A percentile compares a stretch with the other conserved stretches of the same genome.
Conservation (phyloP, 1,284 basidiomycete genomes). For the Cryptococcus sp. region DNA sequence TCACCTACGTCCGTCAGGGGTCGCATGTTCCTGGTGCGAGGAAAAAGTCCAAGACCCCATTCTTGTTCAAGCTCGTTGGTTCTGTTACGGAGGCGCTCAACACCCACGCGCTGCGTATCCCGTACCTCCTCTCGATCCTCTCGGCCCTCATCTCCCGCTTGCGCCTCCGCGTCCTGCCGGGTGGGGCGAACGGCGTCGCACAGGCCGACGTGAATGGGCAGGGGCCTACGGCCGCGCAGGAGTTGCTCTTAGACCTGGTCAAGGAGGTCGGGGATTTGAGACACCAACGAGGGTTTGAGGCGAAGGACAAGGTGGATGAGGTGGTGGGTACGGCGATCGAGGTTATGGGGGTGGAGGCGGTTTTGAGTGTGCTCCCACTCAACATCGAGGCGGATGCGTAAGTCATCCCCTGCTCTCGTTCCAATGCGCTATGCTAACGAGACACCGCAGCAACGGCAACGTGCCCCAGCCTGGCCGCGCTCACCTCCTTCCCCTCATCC, state of each 20-base stretch:
- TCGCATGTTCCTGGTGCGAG: constrained; percentile 43
- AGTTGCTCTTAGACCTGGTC: constrained; percentile 70
- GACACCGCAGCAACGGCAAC: constrained; percentile 33
- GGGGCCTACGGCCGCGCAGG: constrained; percentile 63
- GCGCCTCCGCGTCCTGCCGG: constrained; percentile 38
- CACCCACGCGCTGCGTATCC: constrained; percentile 62
- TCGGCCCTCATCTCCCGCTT: constrained; percentile 52
- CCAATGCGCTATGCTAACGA: neutral
- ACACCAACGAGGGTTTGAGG: constrained; percentile 77
- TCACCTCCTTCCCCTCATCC: constrained; percentile 85
- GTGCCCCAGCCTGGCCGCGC: constrained; percentile 61
- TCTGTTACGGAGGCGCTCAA: constrained; percentile 66
- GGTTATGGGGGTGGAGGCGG: constrained; percentile 75
- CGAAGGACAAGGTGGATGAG: constrained; percentile 82
- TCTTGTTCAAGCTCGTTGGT: constrained; percentile 61
- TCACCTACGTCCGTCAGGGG: constrained; percentile 42
- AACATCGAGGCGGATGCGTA: constrained; percentile 82
- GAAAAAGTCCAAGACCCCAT: constrained; percentile 56
- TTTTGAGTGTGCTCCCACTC: constrained; percentile 75
- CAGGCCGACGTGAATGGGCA: constrained; percentile 54
- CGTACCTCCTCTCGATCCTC: constrained; percentile 64
- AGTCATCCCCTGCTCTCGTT: constrained; percentile 26
- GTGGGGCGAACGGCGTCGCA: constrained; percentile 9
- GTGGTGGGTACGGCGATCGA: constrained; percentile 78
- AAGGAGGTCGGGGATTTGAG: constrained; percentile 71